Evolutionary conservation across 139 green algal genomes (phyloP).

Genomic region (Chlamydomonas applanata): DNA sequence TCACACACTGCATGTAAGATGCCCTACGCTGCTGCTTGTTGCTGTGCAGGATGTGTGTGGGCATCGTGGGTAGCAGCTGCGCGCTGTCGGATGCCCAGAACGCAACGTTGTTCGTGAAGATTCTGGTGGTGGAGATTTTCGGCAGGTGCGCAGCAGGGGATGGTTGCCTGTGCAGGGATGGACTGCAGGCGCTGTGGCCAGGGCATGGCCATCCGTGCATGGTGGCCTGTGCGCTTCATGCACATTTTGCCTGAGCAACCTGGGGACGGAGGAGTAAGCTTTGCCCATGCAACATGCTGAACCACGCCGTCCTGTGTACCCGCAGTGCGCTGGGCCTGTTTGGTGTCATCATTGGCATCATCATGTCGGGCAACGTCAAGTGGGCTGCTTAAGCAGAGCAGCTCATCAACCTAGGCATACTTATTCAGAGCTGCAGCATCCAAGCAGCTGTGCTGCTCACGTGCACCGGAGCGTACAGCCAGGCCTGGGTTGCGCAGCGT

Average conservation of each 20-base stretch:
- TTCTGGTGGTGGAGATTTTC: slow-evolving; percentile 99
- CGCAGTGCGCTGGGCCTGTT: slow-evolving; percentile 74
- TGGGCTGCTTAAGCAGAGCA: slow-evolving; percentile 11
- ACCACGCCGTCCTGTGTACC: background rate
- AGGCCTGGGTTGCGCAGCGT: too few relatives aligned
- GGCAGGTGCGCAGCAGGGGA: slow-evolving; percentile 62
- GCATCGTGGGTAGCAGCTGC: slow-evolving; percentile 93
- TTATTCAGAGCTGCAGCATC: too few relatives aligned
- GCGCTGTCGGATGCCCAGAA: slow-evolving; percentile 97
- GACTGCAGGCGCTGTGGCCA: slow-evolving; percentile 27
- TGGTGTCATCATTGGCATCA: slow-evolving; percentile 94
- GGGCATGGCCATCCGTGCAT: too few relatives aligned
- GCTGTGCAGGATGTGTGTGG: slow-evolving; percentile 89
- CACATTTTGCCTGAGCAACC: too few relatives aligned
- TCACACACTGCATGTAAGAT: too few relatives aligned
- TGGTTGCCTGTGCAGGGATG: slow-evolving; percentile 19
- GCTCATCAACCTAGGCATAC: background rate
- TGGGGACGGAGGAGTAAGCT: too few relatives aligned
- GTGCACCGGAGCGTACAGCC: too few relatives aligned
- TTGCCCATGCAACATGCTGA: too few relatives aligned
- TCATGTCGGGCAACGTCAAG: slow-evolving; percentile 63
- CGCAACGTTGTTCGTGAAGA: slow-evolving; percentile 98
- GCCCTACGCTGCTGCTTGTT: too few relatives aligned
- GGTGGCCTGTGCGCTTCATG: too few relatives aligned
- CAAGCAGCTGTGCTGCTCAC: too few relatives aligned